A percentile compares a stretch with the other conserved stretches of the same genome.
Conservation (phyloP, 2,329 filamentous ascomycete species). For the Escovopsis sp. region DNA sequence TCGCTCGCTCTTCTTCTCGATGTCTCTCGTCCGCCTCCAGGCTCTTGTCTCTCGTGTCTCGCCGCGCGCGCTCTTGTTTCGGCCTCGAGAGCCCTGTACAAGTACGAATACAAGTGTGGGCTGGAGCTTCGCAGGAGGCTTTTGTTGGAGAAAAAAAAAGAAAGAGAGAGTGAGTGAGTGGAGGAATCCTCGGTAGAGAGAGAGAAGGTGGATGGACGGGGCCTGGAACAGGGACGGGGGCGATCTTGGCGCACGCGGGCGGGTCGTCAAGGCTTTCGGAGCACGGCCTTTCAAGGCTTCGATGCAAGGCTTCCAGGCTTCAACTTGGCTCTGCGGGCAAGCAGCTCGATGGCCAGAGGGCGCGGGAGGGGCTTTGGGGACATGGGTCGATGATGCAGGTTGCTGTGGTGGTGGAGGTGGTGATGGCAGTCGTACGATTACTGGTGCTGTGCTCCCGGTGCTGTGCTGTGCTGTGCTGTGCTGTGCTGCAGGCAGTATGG, state of each 20-base stretch:
- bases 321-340: not conserved
- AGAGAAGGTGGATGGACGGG: slow-evolving; percentile 4
- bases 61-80: no score
- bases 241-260: slow-evolving; percentile 6
- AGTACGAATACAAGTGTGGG: no score
- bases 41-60: no score
- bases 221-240: slow-evolving; percentile 1
- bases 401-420: no score
- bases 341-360: not conserved
- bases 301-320: not conserved
- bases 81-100: no score
- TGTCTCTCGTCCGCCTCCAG: not conserved
- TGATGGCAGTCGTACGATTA: no score
- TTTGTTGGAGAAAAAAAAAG: not conserved
- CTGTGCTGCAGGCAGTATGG: no score
- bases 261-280: slow-evolving; percentile 4
- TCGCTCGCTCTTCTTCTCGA: not conserved
- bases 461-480: no score
- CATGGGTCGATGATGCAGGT: no score
- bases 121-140: not conserved
- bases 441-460: no score
- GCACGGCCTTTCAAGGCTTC: no score
- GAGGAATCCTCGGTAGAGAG: not conserved
- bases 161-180: not conserved
- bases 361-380: no score